These are phyloP conservation scores for Kwoniella sp. DNA, from an alignment of 768 basidiomycete genomes.

Conservation along the genomic window DNA sequence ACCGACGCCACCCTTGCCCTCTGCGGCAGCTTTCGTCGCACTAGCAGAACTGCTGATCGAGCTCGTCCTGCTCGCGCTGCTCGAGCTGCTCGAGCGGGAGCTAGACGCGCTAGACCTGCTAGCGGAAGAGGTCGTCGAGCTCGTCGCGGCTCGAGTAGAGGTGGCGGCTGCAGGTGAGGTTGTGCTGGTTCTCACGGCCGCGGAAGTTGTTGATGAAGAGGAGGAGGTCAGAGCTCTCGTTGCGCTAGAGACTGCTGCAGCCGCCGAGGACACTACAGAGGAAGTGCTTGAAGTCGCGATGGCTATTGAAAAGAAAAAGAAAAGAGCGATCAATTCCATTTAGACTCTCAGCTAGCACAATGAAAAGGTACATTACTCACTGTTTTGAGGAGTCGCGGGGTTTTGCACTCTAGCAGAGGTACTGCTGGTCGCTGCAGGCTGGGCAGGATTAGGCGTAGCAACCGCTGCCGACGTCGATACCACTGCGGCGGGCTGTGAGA, in stretches of 20 bases:
- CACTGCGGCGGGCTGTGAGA: neutral
- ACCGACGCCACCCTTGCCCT: slow-evolving; percentile 33
- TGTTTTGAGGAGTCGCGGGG: slow-evolving; percentile 23
- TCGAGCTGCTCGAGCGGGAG: slow-evolving; percentile 4
- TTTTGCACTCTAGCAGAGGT: slow-evolving; percentile 5
- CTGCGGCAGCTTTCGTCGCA: slow-evolving; percentile 22
- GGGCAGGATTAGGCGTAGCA: neutral
- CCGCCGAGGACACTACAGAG: slow-evolving; percentile 16
- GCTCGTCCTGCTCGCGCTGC: slow-evolving; percentile 13
- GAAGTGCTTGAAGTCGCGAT: neutral
- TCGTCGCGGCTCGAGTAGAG: neutral
- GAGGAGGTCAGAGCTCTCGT: slow-evolving; percentile 18
- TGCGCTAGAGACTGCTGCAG: slow-evolving; percentile 11
- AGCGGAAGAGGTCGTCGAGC: neutral
- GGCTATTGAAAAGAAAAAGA: neutral
- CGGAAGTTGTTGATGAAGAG: slow-evolving; percentile 13
- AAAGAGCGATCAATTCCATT: neutral
- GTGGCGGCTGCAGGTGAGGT: slow-evolving; percentile 16
- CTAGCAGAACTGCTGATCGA: slow-evolving; percentile 9
- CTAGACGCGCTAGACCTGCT: slow-evolving; percentile 16
- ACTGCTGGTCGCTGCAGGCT: neutral
- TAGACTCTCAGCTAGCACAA: neutral
- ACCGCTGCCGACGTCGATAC: slow-evolving; percentile 4
- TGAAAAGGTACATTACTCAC: slow-evolving; percentile 12
- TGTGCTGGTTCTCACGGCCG: slow-evolving; percentile 18